Conservation (phyloP, 306 rosid species). For the Vachellia collinsii region DNA sequence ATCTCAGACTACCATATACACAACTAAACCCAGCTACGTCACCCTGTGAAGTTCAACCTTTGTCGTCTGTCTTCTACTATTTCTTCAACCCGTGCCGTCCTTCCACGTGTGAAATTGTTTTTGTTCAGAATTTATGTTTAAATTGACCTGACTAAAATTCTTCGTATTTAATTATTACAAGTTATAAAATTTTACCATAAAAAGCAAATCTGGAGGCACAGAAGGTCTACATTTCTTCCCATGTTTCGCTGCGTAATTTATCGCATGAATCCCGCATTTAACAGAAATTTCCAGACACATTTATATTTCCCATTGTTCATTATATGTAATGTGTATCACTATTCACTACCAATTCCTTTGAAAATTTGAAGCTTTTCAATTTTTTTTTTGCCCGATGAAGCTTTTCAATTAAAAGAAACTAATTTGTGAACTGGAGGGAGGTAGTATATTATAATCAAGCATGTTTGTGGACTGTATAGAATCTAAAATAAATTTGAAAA, state of each 20-base stretch:
- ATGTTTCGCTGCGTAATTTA: not conserved
- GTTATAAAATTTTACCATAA: not conserved
- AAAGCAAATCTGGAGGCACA: not conserved
- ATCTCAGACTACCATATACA: slow-evolving; percentile 39
- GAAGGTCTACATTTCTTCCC: not conserved
- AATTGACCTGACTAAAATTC: not conserved
- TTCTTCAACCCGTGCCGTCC: not conserved
- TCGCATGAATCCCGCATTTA: not conserved
- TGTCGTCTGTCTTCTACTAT: not conserved
- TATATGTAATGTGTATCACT: no score
- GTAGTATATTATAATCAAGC: not conserved
- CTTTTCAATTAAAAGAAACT: no score
- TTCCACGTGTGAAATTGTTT: not conserved
- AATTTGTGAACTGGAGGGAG: no score
- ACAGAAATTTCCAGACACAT: not conserved
- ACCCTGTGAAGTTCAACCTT: slow-evolving; percentile 15
- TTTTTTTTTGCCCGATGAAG: no score
- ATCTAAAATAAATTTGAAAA: not conserved
- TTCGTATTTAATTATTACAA: not conserved
- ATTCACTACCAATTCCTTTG: no score
- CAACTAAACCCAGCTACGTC: slow-evolving; percentile 35
- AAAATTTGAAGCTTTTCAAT: no score
- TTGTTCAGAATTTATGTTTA: not conserved
- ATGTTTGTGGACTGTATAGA: not conserved
- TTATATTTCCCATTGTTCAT: not conserved